Evolutionary conservation across 1,139 yeast species (phyloP).

Genomic region (Lodderomyces metapsilosis): DNA sequence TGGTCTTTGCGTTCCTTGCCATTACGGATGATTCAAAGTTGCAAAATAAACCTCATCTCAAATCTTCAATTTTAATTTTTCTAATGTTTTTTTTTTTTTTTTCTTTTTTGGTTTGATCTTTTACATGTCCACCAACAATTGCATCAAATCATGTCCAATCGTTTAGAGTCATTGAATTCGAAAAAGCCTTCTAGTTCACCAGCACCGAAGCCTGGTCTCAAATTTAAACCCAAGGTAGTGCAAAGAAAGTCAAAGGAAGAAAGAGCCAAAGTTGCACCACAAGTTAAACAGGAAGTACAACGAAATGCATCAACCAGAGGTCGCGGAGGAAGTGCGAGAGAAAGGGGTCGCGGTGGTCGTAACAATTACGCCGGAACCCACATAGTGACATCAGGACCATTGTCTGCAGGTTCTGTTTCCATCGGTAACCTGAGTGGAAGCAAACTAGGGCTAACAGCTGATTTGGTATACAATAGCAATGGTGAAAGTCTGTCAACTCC

Average conservation of each 20-base stretch:
- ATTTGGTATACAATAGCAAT: slow-evolving; percentile 24
- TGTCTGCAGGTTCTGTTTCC: slow-evolving; percentile 63
- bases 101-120: background rate
- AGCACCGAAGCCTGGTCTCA: slow-evolving; percentile 46
- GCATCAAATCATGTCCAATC: slow-evolving; percentile 33
- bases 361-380: slow-evolving; percentile 61
- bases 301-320: slow-evolving; percentile 21
- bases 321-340: slow-evolving; percentile 30
- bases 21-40: background rate
- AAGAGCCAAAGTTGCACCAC: slow-evolving; percentile 73
- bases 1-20: slow-evolving; percentile 4
- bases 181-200: slow-evolving; percentile 21
- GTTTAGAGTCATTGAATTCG: slow-evolving; percentile 44
- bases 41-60: slow-evolving; percentile 12
- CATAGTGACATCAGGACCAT: slow-evolving; percentile 68
- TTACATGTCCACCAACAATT: too few species aligned
- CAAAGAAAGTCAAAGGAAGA: slow-evolving; percentile 82
- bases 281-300: slow-evolving; percentile 35
- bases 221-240: slow-evolving; percentile 81
- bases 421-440: slow-evolving; percentile 35
- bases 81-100: slow-evolving; percentile 7
- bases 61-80: background rate
- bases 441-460: slow-evolving; percentile 27
- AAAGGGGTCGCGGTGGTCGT: slow-evolving; percentile 42
- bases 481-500: slow-evolving; percentile 27